Base-by-base conservation (phyloP, 73 alveolate genomes). In the Breviolum minutum region DNA sequence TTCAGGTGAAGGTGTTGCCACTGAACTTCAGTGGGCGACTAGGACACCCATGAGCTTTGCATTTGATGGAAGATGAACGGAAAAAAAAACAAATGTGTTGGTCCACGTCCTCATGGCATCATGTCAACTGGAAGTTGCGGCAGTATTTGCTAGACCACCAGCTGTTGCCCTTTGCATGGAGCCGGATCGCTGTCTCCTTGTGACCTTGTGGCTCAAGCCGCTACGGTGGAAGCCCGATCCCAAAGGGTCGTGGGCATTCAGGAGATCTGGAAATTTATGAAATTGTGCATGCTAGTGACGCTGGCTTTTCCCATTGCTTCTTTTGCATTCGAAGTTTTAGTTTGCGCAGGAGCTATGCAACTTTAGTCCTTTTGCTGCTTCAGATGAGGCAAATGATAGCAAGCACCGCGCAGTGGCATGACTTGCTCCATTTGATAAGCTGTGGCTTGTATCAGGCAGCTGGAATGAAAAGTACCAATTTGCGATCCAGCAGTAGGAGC, bases 401-500 rank as follows among this genome's bases (percentile, higher is more conserved):
- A 27, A 24, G n/a, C 87, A 79, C 20, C 66, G 20, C 17, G 16
- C 87, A 27, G 64, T 30, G 29, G 54, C 54, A 40, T 40, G 54
- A 40, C 54, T 40, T 40, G 54, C 54, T 17, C 74, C 11, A 4
- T 14, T 22, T 68, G 54, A 68, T 6, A 17, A 68, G 77, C 17
- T 68, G 17, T 68, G 27, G 16, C 61, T 73, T 29, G 68, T 66
- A n/a, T 27, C 85, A n/a, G 60, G 17, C 16, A 54, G 62, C 87
- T 12, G 87, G 26, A 48, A 89, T 89, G 96, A 89, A 89, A 29
- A 81, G 87, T 63, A 79, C 40, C 90, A 81, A 40, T 40, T 40
- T 81, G 29, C 79, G 73, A 77, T 62, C 87, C 16, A 89, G 97
- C 74, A 54, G 79, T 77, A 71, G 97, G 60, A 91, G 85, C 97